Conservation (phyloP, 2,329 filamentous ascomycete genomes). For the Arthrobotrys megalospora region DNA sequence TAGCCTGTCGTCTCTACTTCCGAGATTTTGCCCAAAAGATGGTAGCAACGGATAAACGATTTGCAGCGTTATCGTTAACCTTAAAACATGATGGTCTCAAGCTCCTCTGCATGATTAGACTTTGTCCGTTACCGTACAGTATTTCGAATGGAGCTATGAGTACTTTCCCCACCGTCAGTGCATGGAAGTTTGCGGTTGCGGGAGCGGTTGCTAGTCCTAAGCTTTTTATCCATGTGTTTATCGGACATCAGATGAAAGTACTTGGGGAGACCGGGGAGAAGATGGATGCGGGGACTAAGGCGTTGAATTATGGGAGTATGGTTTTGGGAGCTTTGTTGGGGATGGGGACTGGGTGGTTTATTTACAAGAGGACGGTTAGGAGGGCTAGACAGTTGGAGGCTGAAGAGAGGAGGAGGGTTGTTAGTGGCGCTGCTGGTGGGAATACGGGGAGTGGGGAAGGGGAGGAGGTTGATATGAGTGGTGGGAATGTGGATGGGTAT, state of each 20-base stretch:
- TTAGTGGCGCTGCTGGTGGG: constrained; percentile 7
- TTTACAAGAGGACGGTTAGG: constrained; percentile 73
- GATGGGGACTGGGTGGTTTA: constrained; percentile 82
- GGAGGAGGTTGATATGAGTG: constrained; percentile 25
- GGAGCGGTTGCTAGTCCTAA: constrained; percentile 88
- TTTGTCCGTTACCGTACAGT: constrained; percentile 93
- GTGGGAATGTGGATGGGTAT: constrained; percentile 43
- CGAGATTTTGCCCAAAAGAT: constrained; percentile 83
- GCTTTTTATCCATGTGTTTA: constrained; percentile 90
- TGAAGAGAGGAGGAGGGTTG: constrained; percentile 62
- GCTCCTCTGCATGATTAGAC: constrained; percentile 88
- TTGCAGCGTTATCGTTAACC: constrained; percentile 88
- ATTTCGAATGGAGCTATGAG: constrained; percentile 94
- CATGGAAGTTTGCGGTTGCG: constrained; percentile 81
- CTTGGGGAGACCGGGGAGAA: constrained; percentile 84
- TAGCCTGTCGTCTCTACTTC: constrained; percentile 84
- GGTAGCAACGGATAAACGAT: constrained; percentile 86
- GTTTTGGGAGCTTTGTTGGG: constrained; percentile 75
- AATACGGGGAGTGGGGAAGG: constrained; percentile 2
- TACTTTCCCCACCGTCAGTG: constrained; percentile 89
- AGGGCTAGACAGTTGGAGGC: constrained; percentile 62
- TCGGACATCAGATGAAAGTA: constrained; percentile 84
- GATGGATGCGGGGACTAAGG: constrained; percentile 84
- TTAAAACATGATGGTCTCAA: constrained; percentile 91
- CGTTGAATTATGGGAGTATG: constrained; percentile 88